Percentiles rank a stretch among this genome's conserved stretches.
phyloP scores from a whole-genome alignment of 2,329 filamentous ascomycete species.

The Aspergillus clavatus region DNA sequence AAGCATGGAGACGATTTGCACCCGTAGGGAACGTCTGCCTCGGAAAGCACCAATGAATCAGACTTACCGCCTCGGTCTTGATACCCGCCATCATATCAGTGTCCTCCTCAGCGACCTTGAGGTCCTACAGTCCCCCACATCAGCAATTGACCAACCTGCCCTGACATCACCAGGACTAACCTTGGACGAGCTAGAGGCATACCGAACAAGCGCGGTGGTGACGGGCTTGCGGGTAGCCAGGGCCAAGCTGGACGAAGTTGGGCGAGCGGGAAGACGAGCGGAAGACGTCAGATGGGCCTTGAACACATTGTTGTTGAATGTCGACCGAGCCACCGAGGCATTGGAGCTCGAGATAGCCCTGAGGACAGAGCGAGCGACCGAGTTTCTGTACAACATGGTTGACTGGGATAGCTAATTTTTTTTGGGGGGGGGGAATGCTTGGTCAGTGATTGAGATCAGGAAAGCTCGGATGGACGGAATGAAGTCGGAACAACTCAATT shows the following conservation, averaged over 20 bases:
- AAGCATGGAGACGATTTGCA: too few relatives aligned
- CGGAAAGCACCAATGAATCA: constrained; percentile 7
- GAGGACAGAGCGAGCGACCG: constrained; percentile 42
- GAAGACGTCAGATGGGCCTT: constrained; percentile 43
- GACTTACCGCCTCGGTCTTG: constrained; percentile 55
- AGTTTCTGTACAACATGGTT: constrained; percentile 45
- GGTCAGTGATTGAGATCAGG: constrained; percentile 27
- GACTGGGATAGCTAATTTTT: constrained; percentile 29
- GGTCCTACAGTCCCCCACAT: constrained; percentile 38
- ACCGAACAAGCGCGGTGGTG: constrained; percentile 47
- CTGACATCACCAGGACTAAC: constrained; percentile 39
- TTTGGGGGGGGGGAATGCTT: constrained; percentile 17
- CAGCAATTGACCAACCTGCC: constrained; percentile 43
- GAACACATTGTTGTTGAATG: constrained; percentile 38
- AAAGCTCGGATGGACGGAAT: constrained; percentile 30
- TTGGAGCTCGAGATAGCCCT: constrained; percentile 42
- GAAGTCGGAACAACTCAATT: constrained; percentile 30
- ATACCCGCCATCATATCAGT: constrained; percentile 51
- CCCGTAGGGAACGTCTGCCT: not conserved
- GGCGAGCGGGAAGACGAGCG: constrained; percentile 34
- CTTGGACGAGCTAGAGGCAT: constrained; percentile 41
- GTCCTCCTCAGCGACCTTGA: constrained; percentile 34
- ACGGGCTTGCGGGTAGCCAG: constrained; percentile 43
- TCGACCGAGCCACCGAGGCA: constrained; percentile 39
- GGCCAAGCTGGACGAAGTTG: constrained; percentile 37